phyloP scores from a whole-genome alignment of 805 yeast genomes.

The Lipomyces oligophaga region DNA sequence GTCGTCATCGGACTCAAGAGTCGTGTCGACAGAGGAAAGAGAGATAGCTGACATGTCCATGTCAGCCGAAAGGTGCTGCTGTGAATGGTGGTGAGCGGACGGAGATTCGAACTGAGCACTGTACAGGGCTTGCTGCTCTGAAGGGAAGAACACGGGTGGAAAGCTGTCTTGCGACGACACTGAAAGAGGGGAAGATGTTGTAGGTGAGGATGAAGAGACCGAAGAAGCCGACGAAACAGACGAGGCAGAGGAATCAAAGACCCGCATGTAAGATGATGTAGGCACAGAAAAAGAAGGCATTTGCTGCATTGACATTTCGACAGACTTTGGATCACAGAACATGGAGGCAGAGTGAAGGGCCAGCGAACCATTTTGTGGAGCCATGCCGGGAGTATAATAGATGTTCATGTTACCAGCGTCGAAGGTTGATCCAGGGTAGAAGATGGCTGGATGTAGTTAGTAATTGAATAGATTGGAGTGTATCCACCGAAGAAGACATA shows the following conservation, averaged over 20 bases:
- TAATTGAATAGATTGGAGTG: constrained; percentile 1
- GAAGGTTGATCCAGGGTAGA: constrained; percentile 1
- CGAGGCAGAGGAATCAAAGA: constrained; percentile 1
- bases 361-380: too few relatives aligned
- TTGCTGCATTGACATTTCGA: too few relatives aligned
- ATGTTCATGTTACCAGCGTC: neutral
- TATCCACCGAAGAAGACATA: neutral
- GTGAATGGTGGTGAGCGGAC: neutral
- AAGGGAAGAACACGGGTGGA: too few relatives aligned
- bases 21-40: too few relatives aligned
- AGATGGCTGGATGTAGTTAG: neutral
- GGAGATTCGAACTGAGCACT: too few relatives aligned
- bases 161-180: neutral
- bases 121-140: too few relatives aligned
- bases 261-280: constrained; percentile 7
- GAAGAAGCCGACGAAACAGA: neutral
- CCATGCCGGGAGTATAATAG: too few relatives aligned
- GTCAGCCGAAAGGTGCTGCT: too few relatives aligned
- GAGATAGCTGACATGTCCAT: too few relatives aligned
- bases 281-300: too few relatives aligned
- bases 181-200: constrained; percentile 1
- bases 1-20: too few relatives aligned
- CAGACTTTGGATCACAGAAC: constrained; percentile 7
- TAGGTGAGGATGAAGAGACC: constrained; percentile 5
- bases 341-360: neutral